Conservation (phyloP, 2,329 filamentous ascomycete genomes). For the Cladosporium sp. region DNA sequence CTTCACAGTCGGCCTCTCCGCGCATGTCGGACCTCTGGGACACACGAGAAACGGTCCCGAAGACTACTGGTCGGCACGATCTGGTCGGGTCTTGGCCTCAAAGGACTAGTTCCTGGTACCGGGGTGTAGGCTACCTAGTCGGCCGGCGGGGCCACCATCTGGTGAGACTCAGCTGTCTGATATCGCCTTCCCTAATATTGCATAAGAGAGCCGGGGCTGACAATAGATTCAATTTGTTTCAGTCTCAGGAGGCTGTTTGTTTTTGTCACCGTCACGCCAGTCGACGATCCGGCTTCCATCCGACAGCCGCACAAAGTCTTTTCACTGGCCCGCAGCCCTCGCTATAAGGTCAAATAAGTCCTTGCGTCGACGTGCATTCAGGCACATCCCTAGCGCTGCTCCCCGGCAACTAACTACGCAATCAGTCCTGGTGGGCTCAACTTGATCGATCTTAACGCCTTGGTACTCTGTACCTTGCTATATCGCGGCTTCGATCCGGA, state of each 20-base stretch:
- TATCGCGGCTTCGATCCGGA: constrained; percentile 10
- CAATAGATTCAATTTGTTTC: constrained; percentile 10
- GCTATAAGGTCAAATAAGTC: constrained; percentile 9
- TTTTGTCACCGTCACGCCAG: constrained; percentile 7
- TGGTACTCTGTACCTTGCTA: constrained; percentile 1
- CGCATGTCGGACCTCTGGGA: background rate
- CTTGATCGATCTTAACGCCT: constrained; percentile 8
- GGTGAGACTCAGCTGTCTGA: constrained; percentile 12
- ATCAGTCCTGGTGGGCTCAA: constrained; percentile 9
- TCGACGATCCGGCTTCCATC: constrained; percentile 6
- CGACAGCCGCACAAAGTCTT: constrained; percentile 4
- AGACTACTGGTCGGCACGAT: constrained; percentile 8
- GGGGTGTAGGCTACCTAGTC: constrained; percentile 6
- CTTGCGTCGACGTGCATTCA: constrained; percentile 8
- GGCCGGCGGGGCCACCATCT: constrained; percentile 2
- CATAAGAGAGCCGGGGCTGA: constrained; percentile 6
- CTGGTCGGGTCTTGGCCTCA: background rate
- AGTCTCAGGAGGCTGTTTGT: constrained; percentile 1
- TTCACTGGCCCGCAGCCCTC: background rate
- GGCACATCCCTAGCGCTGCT: constrained; percentile 5
- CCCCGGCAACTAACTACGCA: constrained; percentile 9
- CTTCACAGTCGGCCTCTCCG: constrained; percentile 10
- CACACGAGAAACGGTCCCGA: background rate
- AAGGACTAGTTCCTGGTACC: constrained; percentile 9
- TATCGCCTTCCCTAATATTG: constrained; percentile 11